Conservation (phyloP, 129 eudicot species). For the Smallanthus sonchifolius region DNA sequence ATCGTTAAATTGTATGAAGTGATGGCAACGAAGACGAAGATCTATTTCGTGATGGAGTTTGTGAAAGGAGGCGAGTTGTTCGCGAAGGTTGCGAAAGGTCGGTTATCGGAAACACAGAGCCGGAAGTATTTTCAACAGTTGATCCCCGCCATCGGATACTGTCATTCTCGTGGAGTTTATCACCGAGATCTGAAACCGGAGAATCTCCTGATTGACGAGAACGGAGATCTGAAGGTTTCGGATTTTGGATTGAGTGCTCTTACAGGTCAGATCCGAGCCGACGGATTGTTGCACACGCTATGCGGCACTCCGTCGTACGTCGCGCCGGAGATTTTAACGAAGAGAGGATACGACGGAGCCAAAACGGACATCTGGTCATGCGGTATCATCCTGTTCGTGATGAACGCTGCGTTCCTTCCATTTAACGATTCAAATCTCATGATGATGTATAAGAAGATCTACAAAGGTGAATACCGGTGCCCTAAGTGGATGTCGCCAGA, state of each 20-base stretch:
- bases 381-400: constrained; percentile 64
- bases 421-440: constrained; percentile 72
- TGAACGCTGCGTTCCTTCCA: constrained; percentile 66
- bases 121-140: constrained; percentile 69
- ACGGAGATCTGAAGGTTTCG: constrained; percentile 63
- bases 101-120: constrained; percentile 45
- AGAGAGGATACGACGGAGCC: constrained; percentile 69
- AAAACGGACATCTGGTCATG: constrained; percentile 78
- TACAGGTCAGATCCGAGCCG: constrained; percentile 46
- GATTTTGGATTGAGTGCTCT: constrained; percentile 80
- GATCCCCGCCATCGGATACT: constrained; percentile 72
- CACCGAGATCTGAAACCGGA: constrained; percentile 88
- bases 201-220: constrained; percentile 64
- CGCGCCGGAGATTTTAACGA: constrained; percentile 75
- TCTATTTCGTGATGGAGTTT: constrained; percentile 67
- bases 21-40: constrained; percentile 53
- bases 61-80: constrained; percentile 82
- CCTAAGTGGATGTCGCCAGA: constrained; percentile 80
- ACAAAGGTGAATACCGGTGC: constrained; percentile 66
- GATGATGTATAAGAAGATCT: constrained; percentile 75
- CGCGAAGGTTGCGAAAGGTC: constrained; percentile 50
- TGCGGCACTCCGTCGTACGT: constrained; percentile 95
- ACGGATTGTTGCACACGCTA: constrained; percentile 61
- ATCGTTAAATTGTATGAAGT: constrained; percentile 62
- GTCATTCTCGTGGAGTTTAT: constrained; percentile 68